Percentiles rank a stretch among this genome's conserved stretches.
phyloP scores from a whole-genome alignment of 139 green algal genomes.

The Tetraselmis chui region DNA sequence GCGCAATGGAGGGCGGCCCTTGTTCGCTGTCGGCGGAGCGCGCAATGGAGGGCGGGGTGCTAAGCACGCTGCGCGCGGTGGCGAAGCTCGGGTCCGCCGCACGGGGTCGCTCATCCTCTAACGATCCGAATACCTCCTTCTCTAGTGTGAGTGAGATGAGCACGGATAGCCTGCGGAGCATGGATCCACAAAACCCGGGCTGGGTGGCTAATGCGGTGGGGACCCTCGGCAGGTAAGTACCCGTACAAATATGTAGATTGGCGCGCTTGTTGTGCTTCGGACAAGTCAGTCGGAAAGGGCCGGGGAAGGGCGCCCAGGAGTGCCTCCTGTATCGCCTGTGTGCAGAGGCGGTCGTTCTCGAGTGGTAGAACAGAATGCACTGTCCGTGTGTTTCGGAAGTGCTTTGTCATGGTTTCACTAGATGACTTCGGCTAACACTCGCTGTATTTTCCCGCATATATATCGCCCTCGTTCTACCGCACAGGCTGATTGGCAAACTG shows the following conservation, averaged over 20 bases:
- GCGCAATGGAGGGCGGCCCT: no score
- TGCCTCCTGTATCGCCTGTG: no score
- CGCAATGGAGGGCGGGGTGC: background rate
- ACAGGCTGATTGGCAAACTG: background rate
- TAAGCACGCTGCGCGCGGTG: background rate
- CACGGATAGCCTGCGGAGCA: background rate
- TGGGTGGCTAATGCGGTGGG: background rate
- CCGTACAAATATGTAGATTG: background rate
- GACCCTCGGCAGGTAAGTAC: background rate
- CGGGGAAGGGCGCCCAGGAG: no score
- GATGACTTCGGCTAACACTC: no score
- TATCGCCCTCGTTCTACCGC: background rate
- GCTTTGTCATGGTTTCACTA: no score
- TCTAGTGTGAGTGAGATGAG: background rate
- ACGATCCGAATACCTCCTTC: background rate
- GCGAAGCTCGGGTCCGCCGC: background rate
- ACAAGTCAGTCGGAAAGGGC: background rate
- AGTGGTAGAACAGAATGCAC: no score
- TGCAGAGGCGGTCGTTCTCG: no score
- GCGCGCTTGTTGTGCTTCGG: background rate
- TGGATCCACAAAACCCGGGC: background rate
- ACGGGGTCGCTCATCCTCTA: background rate
- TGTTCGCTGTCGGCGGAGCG: no score
- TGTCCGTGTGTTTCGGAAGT: no score
- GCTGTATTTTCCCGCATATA: no score